Evolutionary conservation across 139 green algal genomes (phyloP), one percentile per base, ranked within the genome.

Genomic region (Limnomonas spitsbergensis): DNA sequence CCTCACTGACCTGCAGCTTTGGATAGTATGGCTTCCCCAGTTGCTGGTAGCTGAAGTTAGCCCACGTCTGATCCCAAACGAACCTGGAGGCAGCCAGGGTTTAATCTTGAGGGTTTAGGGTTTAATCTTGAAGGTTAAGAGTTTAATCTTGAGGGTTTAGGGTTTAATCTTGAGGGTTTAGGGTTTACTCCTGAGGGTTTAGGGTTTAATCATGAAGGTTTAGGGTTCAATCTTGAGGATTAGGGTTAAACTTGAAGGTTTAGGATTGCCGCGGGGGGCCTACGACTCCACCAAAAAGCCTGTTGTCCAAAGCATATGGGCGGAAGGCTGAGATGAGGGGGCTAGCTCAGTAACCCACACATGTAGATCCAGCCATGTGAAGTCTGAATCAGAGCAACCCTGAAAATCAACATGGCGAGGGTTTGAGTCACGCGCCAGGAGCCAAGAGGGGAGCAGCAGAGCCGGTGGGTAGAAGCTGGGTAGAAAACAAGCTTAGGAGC

Each of bases 21-120:
- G 68, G 68, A 29, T 74, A 74, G 36, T 74, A 74, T 3, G 68
- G 68, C 36, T 74, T 74, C 20, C 68, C 68, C 4, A 53, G 68
- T 61, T 61, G 47, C 68, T 36, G 29, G 4, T 38, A 9, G 29
- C 56, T 70, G n/a, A 70, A 36, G 29, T 70, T 32, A 70, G 56
- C 56, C 56, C 56, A 70, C 4, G 56, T 9, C 9, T 70, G 9
- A 32, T 32, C 9, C 14, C 56, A 70, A 9, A 32, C 56, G 29
- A 70, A 32, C 14, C 56, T 37, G 7, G 7, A 70, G 56, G 27
- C n/a, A 54, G 6, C 7, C 7, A 6, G 9, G 42, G 7, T 27
- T 6, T 6, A 6, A 54, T 54, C 7, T 27, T 9, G 9, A 54
- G 7, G 9, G 42, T 54, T 9, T 27, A 54, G 42, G 42, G 7